Evolutionary conservation across 176 grass and related monocot species (phyloP), one percentile per base, ranked within the genome.

Genomic region (Pharus latifolius): DNA sequence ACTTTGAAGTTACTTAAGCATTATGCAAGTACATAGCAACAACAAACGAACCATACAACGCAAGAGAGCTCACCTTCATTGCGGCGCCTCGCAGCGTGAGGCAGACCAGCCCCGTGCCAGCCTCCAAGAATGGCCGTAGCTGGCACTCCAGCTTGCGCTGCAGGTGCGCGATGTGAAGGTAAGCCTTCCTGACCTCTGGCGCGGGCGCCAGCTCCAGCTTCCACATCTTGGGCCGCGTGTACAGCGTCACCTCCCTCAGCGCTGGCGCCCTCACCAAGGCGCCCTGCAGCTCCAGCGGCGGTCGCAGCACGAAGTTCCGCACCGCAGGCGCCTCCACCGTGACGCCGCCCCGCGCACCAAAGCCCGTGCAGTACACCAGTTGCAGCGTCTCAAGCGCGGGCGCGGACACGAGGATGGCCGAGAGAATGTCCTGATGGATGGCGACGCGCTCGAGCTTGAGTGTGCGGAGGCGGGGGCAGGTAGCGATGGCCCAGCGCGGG

Each of bases 81-180:
- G 77, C 48, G 0, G 25, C 14, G 56, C 83, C 70, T 47, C 83
- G 68, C 31, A 85, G 83, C 14, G 45, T 75, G 55, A 85, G 83
- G 63, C 55, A 75, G 11, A 51, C 20, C 42, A 85, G 56, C 30
- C 10, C 66, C 32, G 26, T 31, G 49, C 49, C 71, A 76, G 70
- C 77, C 74, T 85, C 64, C 25, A 85, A 68, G 77, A 85, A 76
- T 2, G 57, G 49, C 40, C 71, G 56, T 22, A 76, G 10, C 14
- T 14, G 61, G 70, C 63, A 56, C 22, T 22, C 5, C 32, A 42
- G 5, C 9, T 12, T 33, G 9, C 3, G 0, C 0, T 0, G 64
- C 19, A 19, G 13, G 42, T 63, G 79, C 69, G 48, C 11, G 10
- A 85, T 22, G 77, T 85, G 54, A 28, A 85, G 70, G 77, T 85